Evolutionary conservation across 148 eudicot genomes (phyloP).

Genomic region (Silene uniflora): DNA sequence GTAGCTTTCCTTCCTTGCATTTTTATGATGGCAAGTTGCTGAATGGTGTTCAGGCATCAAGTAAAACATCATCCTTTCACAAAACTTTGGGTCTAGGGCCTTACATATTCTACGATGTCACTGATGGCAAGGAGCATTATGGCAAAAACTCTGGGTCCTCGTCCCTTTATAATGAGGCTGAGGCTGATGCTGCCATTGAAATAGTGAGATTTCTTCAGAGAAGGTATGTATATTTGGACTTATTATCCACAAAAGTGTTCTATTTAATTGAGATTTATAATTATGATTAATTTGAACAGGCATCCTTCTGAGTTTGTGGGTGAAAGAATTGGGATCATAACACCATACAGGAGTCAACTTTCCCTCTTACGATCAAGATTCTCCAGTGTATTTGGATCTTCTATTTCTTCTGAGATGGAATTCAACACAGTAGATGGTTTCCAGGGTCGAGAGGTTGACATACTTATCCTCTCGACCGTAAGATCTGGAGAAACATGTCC

Average conservation of each 20-base stretch:
- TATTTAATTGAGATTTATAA: slow-evolving; percentile 9
- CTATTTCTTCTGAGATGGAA: slow-evolving; percentile 76
- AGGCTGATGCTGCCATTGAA: slow-evolving; percentile 96
- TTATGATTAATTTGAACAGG: slow-evolving; percentile 36
- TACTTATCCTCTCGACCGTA: slow-evolving; percentile 84
- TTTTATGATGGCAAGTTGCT: slow-evolving; percentile 87
- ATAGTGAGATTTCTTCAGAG: slow-evolving; percentile 58
- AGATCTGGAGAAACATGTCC: slow-evolving; percentile 60
- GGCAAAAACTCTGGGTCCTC: slow-evolving; percentile 72
- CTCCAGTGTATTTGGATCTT: slow-evolving; percentile 79
- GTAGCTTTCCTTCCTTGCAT: slow-evolving; percentile 78
- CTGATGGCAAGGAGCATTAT: slow-evolving; percentile 78
- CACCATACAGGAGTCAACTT: slow-evolving; percentile 90
- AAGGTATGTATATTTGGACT: slow-evolving; percentile 46
- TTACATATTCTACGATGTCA: slow-evolving; percentile 77
- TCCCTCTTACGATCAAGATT: slow-evolving; percentile 83
- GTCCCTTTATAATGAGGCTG: slow-evolving; percentile 83
- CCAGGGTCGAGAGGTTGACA: slow-evolving; percentile 98
- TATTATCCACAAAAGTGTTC: slow-evolving; percentile 8
- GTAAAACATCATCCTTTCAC: slow-evolving; percentile 74
- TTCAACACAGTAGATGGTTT: slow-evolving; percentile 98
- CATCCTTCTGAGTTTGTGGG: slow-evolving; percentile 76
- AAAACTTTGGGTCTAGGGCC: slow-evolving; percentile 79
- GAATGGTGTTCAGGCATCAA: slow-evolving; percentile 62
- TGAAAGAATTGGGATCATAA: slow-evolving; percentile 88